Conservation (phyloP, 2,329 filamentous ascomycete species). For the Drechslerella coelobrocha region DNA sequence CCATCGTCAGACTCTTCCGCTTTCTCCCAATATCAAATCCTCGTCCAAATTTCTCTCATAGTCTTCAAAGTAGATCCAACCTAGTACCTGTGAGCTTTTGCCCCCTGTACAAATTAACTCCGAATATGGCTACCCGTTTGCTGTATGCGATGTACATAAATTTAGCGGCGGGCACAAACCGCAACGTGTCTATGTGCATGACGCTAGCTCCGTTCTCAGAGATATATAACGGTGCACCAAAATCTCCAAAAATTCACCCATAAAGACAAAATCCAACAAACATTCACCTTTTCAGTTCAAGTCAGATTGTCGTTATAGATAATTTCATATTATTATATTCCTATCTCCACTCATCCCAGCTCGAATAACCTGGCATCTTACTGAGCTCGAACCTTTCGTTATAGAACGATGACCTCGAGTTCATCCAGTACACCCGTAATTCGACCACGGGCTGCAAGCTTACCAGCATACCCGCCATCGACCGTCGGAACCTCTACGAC, state of each 20-base stretch:
- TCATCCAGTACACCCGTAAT: slow-evolving; percentile 25
- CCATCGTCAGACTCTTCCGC: slow-evolving; percentile 3
- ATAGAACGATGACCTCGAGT: too few species aligned
- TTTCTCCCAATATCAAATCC: slow-evolving; percentile 7
- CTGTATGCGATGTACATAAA: not conserved
- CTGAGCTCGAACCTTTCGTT: too few species aligned
- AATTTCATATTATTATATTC: too few species aligned
- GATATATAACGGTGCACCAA: slow-evolving; percentile 39
- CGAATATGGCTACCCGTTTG: not conserved
- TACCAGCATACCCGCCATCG: slow-evolving; percentile 28
- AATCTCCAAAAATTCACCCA: slow-evolving; percentile 2
- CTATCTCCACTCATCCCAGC: too few species aligned
- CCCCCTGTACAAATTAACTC: not conserved
- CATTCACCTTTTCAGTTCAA: too few species aligned
- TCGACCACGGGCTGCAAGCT: slow-evolving; percentile 17
- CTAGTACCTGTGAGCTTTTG: too few species aligned
- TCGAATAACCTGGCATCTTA: too few species aligned
- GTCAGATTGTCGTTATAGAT: too few species aligned
- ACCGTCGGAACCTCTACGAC: slow-evolving; percentile 9
- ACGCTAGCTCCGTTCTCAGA: too few species aligned
- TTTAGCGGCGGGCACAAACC: slow-evolving; percentile 17
- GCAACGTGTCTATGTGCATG: slow-evolving; percentile 2
- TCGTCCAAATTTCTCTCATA: not conserved
- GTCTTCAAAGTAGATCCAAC: not conserved
- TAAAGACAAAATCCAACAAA: too few species aligned